Conservation (phyloP, 345 rosid species). For the Syzygium aromaticum region DNA sequence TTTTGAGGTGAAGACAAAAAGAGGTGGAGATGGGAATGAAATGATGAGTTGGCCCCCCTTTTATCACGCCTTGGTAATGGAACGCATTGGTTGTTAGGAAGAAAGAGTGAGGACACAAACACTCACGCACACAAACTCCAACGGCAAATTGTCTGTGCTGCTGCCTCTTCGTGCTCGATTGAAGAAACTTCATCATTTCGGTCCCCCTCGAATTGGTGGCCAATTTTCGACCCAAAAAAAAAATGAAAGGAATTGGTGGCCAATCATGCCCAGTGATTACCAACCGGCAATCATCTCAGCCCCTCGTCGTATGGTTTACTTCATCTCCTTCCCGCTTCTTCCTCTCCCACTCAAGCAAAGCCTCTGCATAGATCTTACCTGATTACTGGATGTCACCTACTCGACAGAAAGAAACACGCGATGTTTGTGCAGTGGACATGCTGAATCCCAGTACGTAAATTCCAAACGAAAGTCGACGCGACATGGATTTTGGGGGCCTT, state of each 20-base stretch:
- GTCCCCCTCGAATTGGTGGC: neutral
- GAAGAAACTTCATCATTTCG: neutral
- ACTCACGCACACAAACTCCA: neutral
- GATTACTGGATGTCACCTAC: neutral
- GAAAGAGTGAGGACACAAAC: neutral
- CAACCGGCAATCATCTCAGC: neutral
- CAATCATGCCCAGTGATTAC: neutral
- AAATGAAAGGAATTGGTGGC: neutral
- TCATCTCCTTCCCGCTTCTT: neutral
- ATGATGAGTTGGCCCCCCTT: neutral
- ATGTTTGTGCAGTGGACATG: neutral
- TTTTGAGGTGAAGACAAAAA: neutral
- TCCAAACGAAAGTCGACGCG: neutral
- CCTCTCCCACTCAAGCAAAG: neutral
- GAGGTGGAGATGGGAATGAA: neutral
- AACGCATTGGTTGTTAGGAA: neutral
- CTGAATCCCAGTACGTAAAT: accelerated
- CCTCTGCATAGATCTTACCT: neutral
- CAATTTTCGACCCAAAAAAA: too few relatives aligned
- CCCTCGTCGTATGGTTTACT: neutral
- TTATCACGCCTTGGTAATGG: neutral
- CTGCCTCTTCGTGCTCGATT: neutral
- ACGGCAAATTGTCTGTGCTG: neutral
- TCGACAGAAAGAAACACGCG: neutral
- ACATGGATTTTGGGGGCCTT: neutral